Percentiles rank a stretch among this genome's conserved stretches.
Evolutionary conservation across 345 rosid genomes (phyloP).

Genomic region (Arabidopsis thaliana): TAIR10.1 NC_003076.8:21376501-21377000

Average conservation of each 20-base stretch:
- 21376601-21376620: background rate
- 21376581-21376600: too few species aligned
- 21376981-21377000: background rate
- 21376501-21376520: constrained; percentile 12
- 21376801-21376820: background rate
- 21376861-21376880: background rate
- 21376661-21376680: background rate
- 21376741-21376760: background rate
- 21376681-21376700: background rate
- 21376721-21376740: background rate
- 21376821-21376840: background rate
- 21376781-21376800: background rate
- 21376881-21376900: background rate
- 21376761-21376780: background rate
- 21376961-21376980: background rate
- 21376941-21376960: background rate
- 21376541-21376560: too few species aligned
- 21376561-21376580: background rate
- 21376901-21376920: background rate
- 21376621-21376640: too few species aligned
- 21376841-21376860: background rate
- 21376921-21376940: background rate
- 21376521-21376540: background rate
- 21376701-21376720: constrained; percentile 4
- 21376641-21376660: background rate